Evolutionary conservation across 345 rosid genomes (phyloP), one percentile per base, ranked within the genome.

Genomic region (Eucalyptus guilfoylei): DNA sequence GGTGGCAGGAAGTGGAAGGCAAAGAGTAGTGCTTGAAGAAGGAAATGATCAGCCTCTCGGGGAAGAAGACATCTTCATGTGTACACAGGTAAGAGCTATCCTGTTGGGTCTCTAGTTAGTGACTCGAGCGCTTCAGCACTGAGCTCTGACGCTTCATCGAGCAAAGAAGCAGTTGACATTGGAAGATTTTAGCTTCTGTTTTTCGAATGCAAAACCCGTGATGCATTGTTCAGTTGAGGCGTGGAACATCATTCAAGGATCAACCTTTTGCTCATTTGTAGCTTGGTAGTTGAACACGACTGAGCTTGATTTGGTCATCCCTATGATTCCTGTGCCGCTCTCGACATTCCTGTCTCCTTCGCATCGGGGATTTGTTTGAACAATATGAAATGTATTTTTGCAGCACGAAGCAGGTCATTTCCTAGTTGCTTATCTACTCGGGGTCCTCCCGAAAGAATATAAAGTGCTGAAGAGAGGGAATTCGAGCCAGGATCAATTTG

Each of bases 391-490:
- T 21, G 72, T 21, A 49, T 88, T 30, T 13, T 49, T 87, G 88
- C 91, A 93, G 95, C 97, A 95, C 86, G 95, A 95, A 92, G 95
- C 97, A 4, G 96, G 96, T 9, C 96, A 94, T 92, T 94, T 96
- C 92, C 92, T 94, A 9, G 91, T 91, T 85, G 96, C 93, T 48
- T 95, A 95, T 90, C 91, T 95, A 91, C 94, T 95, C 5, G 97
- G 96, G 60, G 92, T 93, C 90, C 95, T 95, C 87, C 97, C 97
- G 40, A 90, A 93, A 93, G 80, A 88, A 32, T 95, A 95, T 67
- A 87, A 76, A 34, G 58, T 93, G 89, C 92, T 95, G 58, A 92
- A 88, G 9, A 24, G 90, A 14, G 93, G 95, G 91, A 90, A 85
- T 34, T 48, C 90, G 19, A 91, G 26, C 30, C 90, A 86, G 47